Evolutionary conservation across 2,329 filamentous ascomycete species (phyloP).

Genomic region (Pseudogymnoascus sp.): DNA sequence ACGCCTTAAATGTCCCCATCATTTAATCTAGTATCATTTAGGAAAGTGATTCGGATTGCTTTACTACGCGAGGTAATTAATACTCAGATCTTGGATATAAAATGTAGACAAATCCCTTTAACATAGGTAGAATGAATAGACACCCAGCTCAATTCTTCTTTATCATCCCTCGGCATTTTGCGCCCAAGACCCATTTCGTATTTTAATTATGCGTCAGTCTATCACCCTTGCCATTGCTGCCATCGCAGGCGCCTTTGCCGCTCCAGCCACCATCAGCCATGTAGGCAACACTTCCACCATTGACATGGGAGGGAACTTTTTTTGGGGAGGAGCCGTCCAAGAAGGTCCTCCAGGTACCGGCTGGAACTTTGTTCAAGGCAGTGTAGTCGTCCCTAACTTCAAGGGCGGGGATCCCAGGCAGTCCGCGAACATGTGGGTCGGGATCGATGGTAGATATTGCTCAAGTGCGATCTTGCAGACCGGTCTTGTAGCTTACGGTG

Average conservation of each 20-base stretch:
- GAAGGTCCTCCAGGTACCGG: neutral
- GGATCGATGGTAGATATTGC: constrained; percentile 50
- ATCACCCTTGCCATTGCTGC: neutral
- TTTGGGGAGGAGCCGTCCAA: neutral
- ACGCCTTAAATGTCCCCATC: neutral
- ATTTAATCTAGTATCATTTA: neutral
- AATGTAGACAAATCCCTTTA: neutral
- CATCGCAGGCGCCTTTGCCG: neutral
- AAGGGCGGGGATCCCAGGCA: constrained; percentile 15
- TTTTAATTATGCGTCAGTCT: neutral
- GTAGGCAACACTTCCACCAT: neutral
- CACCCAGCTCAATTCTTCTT: neutral
- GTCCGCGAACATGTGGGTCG: constrained; percentile 47
- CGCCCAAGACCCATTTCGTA: neutral
- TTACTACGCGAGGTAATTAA: neutral
- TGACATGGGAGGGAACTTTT: neutral
- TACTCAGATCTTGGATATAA: neutral
- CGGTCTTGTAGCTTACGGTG: constrained; percentile 35
- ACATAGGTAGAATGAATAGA: neutral
- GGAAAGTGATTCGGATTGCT: neutral
- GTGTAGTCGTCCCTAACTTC: neutral
- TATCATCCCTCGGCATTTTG: neutral
- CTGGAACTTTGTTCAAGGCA: neutral
- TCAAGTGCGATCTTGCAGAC: constrained; percentile 43
- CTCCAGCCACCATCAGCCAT: neutral